These are phyloP conservation scores for Capronia epimyces DNA, from an alignment of 2,329 filamentous ascomycete species.

Conservation along the genomic window DNA sequence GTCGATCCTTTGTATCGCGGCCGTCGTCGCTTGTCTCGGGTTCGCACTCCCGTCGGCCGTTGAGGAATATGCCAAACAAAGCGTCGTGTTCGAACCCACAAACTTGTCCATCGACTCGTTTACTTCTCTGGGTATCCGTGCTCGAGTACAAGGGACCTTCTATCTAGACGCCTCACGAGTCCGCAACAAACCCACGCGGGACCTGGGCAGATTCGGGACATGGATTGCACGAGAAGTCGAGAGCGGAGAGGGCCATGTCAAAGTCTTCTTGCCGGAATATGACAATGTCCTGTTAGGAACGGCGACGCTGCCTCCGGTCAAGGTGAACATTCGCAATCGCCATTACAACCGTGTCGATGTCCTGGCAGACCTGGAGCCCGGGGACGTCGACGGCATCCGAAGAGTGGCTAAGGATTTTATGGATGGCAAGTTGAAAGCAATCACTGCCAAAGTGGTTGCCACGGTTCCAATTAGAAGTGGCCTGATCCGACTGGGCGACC, in stretches of 20 bases:
- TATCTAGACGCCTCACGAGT: constrained; percentile 73
- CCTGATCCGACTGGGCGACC: constrained; percentile 69
- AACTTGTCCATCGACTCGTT: constrained; percentile 81
- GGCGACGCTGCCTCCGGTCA: constrained; percentile 68
- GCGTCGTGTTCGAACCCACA: constrained; percentile 74
- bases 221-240: constrained; percentile 74
- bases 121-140: constrained; percentile 68
- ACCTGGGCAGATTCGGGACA: constrained; percentile 70
- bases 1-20: constrained; percentile 55
- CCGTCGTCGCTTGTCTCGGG: constrained; percentile 65
- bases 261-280: constrained; percentile 79
- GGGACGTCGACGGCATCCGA: constrained; percentile 70
- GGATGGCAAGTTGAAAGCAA: constrained; percentile 64
- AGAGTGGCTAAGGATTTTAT: constrained; percentile 84
- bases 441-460: constrained; percentile 69
- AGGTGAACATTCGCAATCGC: constrained; percentile 70
- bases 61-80: constrained; percentile 79
- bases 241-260: constrained; percentile 64
- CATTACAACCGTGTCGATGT: constrained; percentile 74
- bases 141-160: constrained; percentile 77
- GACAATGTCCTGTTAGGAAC: constrained; percentile 70
- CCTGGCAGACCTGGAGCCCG: constrained; percentile 67
- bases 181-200: constrained; percentile 62
- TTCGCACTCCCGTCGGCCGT: constrained; percentile 77
- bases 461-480: constrained; percentile 72